Conservation (phyloP, 2,329 filamentous ascomycete genomes). For the Aureobasidium sp. region DNA sequence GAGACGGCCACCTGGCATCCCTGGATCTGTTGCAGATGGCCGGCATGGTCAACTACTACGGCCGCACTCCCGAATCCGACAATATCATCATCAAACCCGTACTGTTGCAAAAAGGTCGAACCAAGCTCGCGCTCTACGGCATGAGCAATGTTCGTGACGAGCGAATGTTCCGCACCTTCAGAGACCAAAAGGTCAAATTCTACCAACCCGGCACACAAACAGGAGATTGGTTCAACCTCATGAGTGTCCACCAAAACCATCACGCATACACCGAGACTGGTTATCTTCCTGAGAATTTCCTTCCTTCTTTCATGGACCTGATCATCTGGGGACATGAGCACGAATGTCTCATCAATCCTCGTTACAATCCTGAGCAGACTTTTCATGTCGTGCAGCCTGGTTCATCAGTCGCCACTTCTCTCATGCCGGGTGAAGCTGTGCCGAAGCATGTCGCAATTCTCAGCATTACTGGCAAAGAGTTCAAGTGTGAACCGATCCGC, state of each 20-base stretch:
- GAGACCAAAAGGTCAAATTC: constrained; percentile 90
- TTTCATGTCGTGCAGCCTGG: constrained; percentile 98
- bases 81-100: constrained; percentile 90
- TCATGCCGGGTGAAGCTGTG: constrained; percentile 82
- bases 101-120: constrained; percentile 83
- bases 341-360: constrained; percentile 84
- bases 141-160: constrained; percentile 96
- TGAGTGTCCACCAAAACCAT: constrained; percentile 95
- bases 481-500: constrained; percentile 69
- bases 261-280: constrained; percentile 83
- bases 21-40: constrained; percentile 86
- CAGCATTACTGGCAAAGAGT: constrained; percentile 73
- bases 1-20: constrained; percentile 84
- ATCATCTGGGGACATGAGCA: constrained; percentile 98
- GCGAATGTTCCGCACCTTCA: constrained; percentile 84
- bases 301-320: constrained; percentile 85
- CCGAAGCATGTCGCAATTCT: constrained; percentile 85
- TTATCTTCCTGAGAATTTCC: constrained; percentile 88
- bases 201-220: constrained; percentile 74
- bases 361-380: constrained; percentile 72
- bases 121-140: constrained; percentile 87
- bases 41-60: constrained; percentile 92
- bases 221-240: constrained; percentile 89
- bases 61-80: constrained; percentile 82
- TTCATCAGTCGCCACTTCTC: constrained; percentile 88